Evolutionary conservation across 176 grass and related monocot genomes (phyloP).

Genomic region (Avena sativa): DNA sequence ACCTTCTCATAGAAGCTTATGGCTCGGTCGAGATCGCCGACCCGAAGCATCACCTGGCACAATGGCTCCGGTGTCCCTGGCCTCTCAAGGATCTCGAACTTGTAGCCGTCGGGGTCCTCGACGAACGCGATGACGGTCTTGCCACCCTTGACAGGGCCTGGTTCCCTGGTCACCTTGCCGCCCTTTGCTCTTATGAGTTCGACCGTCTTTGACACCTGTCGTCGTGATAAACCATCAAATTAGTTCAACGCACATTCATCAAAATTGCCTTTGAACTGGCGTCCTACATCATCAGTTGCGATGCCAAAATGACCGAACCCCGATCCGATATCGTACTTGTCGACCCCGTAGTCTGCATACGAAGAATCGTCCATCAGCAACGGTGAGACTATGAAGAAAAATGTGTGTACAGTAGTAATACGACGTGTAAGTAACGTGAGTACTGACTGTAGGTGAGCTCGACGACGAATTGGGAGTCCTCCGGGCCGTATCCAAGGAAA

Average conservation of each 20-base stretch:
- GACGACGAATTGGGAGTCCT: slow-evolving; percentile 79
- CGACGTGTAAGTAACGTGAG: slow-evolving; percentile 1
- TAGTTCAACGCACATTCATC: background rate
- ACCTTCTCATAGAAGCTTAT: slow-evolving; percentile 82
- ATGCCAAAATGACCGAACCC: slow-evolving; percentile 88
- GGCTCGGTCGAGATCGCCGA: slow-evolving; percentile 61
- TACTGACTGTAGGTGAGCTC: slow-evolving; percentile 82
- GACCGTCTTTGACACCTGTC: slow-evolving; percentile 64
- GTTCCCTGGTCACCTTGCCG: slow-evolving; percentile 68
- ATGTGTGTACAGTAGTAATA: background rate
- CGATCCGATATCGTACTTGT: slow-evolving; percentile 74
- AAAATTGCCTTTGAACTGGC: background rate
- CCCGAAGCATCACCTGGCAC: slow-evolving; percentile 80
- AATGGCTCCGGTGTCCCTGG: slow-evolving; percentile 61
- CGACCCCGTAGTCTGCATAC: slow-evolving; percentile 77
- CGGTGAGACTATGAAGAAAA: background rate
- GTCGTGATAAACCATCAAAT: background rate
- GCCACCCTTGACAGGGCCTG: slow-evolving; percentile 65
- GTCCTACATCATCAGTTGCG: slow-evolving; percentile 72
- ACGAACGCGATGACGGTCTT: slow-evolving; percentile 69
- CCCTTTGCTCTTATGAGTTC: slow-evolving; percentile 64
- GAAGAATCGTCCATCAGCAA: background rate
- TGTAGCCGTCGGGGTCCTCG: slow-evolving; percentile 83
- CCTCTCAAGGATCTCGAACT: slow-evolving; percentile 84
- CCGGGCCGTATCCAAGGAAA: slow-evolving; percentile 87